phyloP scores from a whole-genome alignment of 345 rosid genomes.

The Linum usitatissimum region DNA sequence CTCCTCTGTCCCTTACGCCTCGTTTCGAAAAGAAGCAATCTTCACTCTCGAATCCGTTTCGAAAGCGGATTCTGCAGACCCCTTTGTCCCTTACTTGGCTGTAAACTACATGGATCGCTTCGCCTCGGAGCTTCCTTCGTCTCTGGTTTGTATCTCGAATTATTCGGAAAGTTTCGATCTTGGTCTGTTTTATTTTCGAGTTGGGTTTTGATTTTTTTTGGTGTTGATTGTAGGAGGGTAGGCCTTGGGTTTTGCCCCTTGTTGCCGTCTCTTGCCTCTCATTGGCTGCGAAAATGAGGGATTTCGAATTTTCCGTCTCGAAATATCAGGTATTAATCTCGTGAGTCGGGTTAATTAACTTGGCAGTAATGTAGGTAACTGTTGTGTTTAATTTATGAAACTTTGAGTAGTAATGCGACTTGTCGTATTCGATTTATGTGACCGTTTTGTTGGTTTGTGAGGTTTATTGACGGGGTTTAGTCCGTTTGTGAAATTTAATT shows the following conservation, averaged over 20 bases:
- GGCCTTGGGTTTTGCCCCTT: slow-evolving; percentile 35
- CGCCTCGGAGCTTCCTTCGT: slow-evolving; percentile 14
- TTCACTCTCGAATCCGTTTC: slow-evolving; percentile 5
- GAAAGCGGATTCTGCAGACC: slow-evolving; percentile 7
- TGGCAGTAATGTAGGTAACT: too few species aligned
- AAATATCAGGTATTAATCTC: slow-evolving; percentile 24
- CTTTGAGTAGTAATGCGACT: too few species aligned
- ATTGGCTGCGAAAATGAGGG: slow-evolving; percentile 40
- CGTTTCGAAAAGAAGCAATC: slow-evolving; percentile 37
- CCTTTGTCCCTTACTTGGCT: slow-evolving; percentile 32
- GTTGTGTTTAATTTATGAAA: too few species aligned
- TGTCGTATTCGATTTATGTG: too few species aligned
- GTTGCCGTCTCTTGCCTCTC: slow-evolving; percentile 34
- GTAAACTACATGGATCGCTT: slow-evolving; percentile 44
- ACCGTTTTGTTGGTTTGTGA: too few species aligned
- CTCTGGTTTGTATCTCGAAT: slow-evolving; percentile 25
- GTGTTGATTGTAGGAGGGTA: slow-evolving; percentile 23
- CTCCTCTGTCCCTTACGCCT: slow-evolving; percentile 10
- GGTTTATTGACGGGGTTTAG: too few species aligned
- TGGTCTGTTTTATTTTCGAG: neutral
- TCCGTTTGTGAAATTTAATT: too few species aligned
- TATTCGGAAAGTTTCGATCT: neutral
- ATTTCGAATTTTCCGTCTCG: slow-evolving; percentile 19
- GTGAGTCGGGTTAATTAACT: too few species aligned
- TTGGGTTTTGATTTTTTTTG: neutral